Conservation (phyloP, 805 yeast genomes). For the Pichia nakasei region DNA sequence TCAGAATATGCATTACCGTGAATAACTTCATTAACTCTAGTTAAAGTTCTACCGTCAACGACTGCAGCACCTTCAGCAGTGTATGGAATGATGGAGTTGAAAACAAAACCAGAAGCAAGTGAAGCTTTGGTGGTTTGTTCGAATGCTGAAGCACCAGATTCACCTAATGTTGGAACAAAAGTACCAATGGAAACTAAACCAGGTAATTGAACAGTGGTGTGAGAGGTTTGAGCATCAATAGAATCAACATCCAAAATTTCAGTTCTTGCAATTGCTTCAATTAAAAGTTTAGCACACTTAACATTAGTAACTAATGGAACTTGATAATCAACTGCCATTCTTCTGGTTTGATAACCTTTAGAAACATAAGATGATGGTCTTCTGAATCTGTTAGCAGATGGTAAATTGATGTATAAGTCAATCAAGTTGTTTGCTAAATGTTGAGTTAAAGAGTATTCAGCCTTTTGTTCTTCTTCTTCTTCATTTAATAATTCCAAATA, state of each 20-base stretch:
- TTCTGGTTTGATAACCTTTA: slow-evolving; percentile 95
- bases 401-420: slow-evolving; percentile 92
- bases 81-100: slow-evolving; percentile 71
- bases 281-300: slow-evolving; percentile 89
- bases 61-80: slow-evolving; percentile 54
- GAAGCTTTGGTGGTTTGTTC: slow-evolving; percentile 63
- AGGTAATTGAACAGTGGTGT: slow-evolving; percentile 71
- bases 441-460: slow-evolving; percentile 91
- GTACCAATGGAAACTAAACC: slow-evolving; percentile 81
- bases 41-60: slow-evolving; percentile 55
- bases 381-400: slow-evolving; percentile 94
- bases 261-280: slow-evolving; percentile 85
- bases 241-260: slow-evolving; percentile 57
- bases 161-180: slow-evolving; percentile 59
- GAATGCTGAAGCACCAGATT: slow-evolving; percentile 44
- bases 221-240: slow-evolving; percentile 87
- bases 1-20: slow-evolving; percentile 66
- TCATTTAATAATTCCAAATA: slow-evolving; percentile 81
- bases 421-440: slow-evolving; percentile 95
- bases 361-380: slow-evolving; percentile 98
- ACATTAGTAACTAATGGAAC: slow-evolving; percentile 97
- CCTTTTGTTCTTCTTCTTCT: slow-evolving; percentile 64
- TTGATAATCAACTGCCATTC: slow-evolving; percentile 99
- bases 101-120: slow-evolving; percentile 81
- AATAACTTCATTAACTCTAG: slow-evolving; percentile 49